These are phyloP conservation scores for Populus hybrid DNA, from an alignment of 441 rosid species.

Conservation along the genomic window DNA sequence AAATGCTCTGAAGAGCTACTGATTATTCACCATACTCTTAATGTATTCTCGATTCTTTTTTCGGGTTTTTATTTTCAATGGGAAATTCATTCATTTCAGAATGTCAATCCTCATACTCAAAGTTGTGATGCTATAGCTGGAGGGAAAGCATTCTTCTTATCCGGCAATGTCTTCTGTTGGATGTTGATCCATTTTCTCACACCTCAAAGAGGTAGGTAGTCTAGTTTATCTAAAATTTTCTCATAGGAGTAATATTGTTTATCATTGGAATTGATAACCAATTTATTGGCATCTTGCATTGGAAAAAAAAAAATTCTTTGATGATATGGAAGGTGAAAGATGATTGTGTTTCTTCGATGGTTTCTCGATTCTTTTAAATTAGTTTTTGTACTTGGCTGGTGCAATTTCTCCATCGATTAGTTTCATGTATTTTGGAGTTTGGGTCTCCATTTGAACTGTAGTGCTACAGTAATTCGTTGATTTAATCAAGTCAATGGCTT, in stretches of 20 bases:
- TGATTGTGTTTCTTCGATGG: neutral
- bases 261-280: neutral
- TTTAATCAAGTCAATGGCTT: neutral
- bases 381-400: neutral
- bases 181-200: constrained; percentile 7
- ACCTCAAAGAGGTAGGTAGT: constrained; percentile 25
- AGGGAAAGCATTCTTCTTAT: neutral
- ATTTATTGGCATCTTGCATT: neutral
- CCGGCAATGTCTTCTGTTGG: neutral
- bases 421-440: neutral
- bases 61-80: constrained; percentile 24
- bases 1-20: constrained; percentile 28
- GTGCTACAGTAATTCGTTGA: neutral
- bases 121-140: constrained; percentile 7
- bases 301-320: neutral
- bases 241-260: neutral
- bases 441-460: neutral
- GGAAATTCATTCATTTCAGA: constrained; percentile 35
- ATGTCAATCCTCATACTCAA: neutral
- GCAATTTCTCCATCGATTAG: neutral
- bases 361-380: neutral
- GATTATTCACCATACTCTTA: constrained; percentile 31
- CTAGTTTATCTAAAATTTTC: constrained; percentile 10
- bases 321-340: neutral
- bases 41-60: constrained; percentile 61